Evolutionary conservation across 495 filamentous ascomycete species (phyloP), one percentile per base, ranked within the genome.

Genomic region (Cladorrhinum samala): DNA sequence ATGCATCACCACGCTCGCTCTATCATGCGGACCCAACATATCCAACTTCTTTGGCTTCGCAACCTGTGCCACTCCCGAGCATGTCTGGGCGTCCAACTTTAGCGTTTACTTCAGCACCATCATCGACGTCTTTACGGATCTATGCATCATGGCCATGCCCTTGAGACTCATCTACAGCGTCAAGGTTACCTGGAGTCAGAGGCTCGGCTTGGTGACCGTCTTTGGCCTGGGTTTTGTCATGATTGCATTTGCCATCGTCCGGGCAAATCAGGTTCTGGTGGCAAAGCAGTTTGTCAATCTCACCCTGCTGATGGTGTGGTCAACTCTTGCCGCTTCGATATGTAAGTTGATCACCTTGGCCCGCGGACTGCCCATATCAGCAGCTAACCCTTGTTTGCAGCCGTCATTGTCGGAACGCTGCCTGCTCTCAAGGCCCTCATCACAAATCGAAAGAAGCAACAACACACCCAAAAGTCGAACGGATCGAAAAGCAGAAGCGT

Each of bases 191-290:
- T 49, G 49, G 4, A 65, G 63, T 49, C 73, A 77, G 46, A 81
- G 79, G 57, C 13, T 71, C 13, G 76, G 71, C 16, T 66, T 81
- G 36, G 69, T 70, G 9, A 68, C 64, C 16, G 60, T 79, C 11
- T 81, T 81, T 57, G 70, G 72, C 42, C 63, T 78, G 9, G 69
- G 75, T 46, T 70, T 78, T 46, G 58, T 80, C 53, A 78, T 77
- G 64, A 77, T 81, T 37, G 50, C 69, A 14, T 72, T 81, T 40
- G 68, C 77, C 33, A 69, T 74, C 55, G 72, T 80, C 53, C 74
- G 77, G 13, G 74, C 67, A 9, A 62, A 66, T 52, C 63, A 72
- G 57, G 56, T 66, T 51, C 18, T 73, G 44, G 66, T 60, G 11
- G 53, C 58, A 20, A 45, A 63, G 50, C 54, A 57, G 27, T 69